phyloP scores from a whole-genome alignment of 2,329 filamentous ascomycete genomes.

The Colletotrichum destructivum region DNA sequence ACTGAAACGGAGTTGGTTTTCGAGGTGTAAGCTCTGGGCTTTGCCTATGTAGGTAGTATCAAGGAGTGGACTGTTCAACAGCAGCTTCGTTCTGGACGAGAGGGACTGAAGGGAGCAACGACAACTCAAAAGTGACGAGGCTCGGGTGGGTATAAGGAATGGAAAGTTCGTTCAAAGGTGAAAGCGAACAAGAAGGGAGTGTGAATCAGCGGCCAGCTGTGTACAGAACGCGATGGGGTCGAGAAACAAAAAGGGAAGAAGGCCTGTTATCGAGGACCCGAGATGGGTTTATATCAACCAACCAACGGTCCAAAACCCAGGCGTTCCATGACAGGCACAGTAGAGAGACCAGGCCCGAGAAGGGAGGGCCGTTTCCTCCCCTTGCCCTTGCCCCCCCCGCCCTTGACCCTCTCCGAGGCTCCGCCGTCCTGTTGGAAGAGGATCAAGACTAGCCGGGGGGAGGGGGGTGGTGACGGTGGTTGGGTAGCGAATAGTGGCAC shows the following conservation, averaged over 20 bases:
- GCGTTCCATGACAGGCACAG: conserved; percentile 21
- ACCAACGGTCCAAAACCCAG: conserved; percentile 33
- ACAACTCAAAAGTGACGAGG: conserved; percentile 5
- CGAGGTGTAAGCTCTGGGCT: conserved; percentile 37
- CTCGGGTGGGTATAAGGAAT: conserved; percentile 35
- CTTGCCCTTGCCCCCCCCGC: not conserved
- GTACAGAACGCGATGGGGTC: conserved; percentile 38
- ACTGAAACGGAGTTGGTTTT: conserved; percentile 31
- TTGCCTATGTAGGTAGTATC: not conserved
- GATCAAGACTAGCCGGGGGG: conserved; percentile 8
- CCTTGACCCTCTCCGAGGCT: conserved; percentile 13
- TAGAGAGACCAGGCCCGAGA: conserved; percentile 7
- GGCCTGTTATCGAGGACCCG: conserved; percentile 32
- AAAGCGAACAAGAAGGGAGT: conserved; percentile 39
- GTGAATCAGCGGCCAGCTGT: conserved; percentile 40
- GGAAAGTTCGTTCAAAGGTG: conserved; percentile 38
- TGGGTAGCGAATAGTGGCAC: conserved; percentile 21
- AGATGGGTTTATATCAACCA: conserved; percentile 42
- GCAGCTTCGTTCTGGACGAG: conserved; percentile 24
- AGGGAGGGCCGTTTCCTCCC: conserved; percentile 19
- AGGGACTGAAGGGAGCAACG: conserved; percentile 29
- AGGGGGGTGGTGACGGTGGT: too few species aligned
- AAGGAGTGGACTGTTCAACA: conserved; percentile 43
- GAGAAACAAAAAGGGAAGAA: conserved; percentile 20
- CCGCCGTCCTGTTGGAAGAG: conserved; percentile 12